Evolutionary conservation across 1,284 basidiomycete genomes (phyloP).

Genomic region (Puccinia novopanici): DNA sequence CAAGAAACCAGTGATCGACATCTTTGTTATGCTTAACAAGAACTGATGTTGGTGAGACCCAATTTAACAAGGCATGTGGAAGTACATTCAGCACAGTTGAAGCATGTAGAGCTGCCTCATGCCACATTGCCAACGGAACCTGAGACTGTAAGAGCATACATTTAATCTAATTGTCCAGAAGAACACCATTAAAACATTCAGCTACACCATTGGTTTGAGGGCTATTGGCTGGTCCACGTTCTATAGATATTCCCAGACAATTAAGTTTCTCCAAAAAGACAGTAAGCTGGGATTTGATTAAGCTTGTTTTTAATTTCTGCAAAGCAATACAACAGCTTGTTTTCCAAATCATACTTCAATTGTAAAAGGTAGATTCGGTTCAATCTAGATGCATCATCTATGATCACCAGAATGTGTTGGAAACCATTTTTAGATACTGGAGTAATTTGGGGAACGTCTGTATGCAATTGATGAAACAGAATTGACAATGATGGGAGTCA

Average conservation of each 20-base stretch:
- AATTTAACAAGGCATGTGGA: not conserved
- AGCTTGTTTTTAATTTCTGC: conserved; percentile 1
- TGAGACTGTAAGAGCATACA: conserved; percentile 6
- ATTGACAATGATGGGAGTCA: too few species aligned
- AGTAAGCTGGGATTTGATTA: not conserved
- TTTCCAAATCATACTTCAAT: not conserved
- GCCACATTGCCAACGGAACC: not conserved
- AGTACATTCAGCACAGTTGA: not conserved
- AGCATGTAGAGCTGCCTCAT: not conserved
- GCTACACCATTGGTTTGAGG: conserved; percentile 26
- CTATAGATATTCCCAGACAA: not conserved
- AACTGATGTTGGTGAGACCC: not conserved
- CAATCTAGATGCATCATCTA: conserved; percentile 4
- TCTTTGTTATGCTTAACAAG: not conserved
- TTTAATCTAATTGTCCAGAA: not conserved
- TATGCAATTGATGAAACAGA: too few species aligned
- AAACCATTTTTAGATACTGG: not conserved
- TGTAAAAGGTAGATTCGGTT: conserved; percentile 11
- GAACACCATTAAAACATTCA: not conserved
- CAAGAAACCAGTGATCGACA: not conserved
- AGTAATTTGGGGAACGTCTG: not conserved
- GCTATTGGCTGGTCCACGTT: not conserved
- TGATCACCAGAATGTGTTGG: not conserved
- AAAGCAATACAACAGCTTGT: not conserved
- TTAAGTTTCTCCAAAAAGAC: not conserved